Evolutionary conservation across 176 grass and related monocot species (phyloP), one percentile per base, ranked within the genome.

Genomic region (Avena sativa): DNA sequence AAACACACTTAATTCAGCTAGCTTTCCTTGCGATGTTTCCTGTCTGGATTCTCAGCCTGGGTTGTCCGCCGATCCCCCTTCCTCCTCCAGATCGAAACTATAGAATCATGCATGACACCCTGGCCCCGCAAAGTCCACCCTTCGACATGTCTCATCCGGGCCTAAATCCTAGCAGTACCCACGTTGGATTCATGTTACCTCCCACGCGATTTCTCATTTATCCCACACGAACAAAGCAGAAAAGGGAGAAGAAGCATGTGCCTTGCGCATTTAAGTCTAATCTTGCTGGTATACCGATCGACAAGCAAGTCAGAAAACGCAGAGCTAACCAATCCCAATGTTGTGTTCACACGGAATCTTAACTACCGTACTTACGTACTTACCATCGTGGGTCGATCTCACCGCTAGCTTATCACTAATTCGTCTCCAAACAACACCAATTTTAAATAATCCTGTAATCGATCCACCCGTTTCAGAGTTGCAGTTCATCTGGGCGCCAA

Each of bases 321-420:
- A 68, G 61, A 69, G 62, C 14, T 68, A 46, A 69, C 49, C 44
- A 81, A 73, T 64, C 78, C 69, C 56, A 44, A 28, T 21, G 68
- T 28, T 6, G 48, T 70, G 17, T 51, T 55, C 48, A 55, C 68
- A 87, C 6, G 55, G 86, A 81, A 87, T 87, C 85, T 87, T 87
- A 87, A 81, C 78, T 50, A 63, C 86, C 78, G 38, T 40, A 40
- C 38, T 5, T 40, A 40, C 5, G 69, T 81, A 87, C 78, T 87
- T 40, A 55, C 61, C 51, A 50, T 47, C 60, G 25, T 57, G 46
- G 38, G 6, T 40, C 38, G 38, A 88, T 83, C 62, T 59, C 56
- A 78, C 50, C 21, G 66, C 38, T 5, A 40, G 38, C 64, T 53
- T 58, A 75, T 68, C 80, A 61, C 65, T 28, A 28, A 28, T 4